A percentile compares a stretch with the other conserved stretches of the same genome.
Conservation (phyloP, 345 rosid species). For the Acer negundo region DNA sequence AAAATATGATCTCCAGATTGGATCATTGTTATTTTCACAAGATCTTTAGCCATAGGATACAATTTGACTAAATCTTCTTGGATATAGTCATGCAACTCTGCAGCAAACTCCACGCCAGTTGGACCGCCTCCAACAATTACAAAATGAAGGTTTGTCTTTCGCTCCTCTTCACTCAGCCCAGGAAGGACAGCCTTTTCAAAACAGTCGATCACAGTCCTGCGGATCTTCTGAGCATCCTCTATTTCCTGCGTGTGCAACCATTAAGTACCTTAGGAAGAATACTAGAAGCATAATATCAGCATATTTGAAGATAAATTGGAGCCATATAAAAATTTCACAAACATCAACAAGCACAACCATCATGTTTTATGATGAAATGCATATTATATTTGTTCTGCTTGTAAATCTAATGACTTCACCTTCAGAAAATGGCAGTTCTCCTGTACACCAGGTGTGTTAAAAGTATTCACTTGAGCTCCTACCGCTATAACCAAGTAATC, state of each 20-base stretch:
- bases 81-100: constrained; percentile 90
- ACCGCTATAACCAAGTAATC: constrained; percentile 87
- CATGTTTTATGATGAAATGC: not conserved
- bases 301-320: not conserved
- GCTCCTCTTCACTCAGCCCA: constrained; percentile 75
- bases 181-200: constrained; percentile 94
- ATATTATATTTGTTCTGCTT: not conserved
- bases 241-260: constrained; percentile 62
- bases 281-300: not conserved
- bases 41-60: constrained; percentile 74
- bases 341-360: constrained; percentile 9
- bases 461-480: constrained; percentile 95
- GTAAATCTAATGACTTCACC: constrained; percentile 37
- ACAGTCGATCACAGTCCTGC: constrained; percentile 78
- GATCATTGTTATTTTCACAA: constrained; percentile 69
- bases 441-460: constrained; percentile 86
- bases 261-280: constrained; percentile 10
- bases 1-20: constrained; percentile 98
- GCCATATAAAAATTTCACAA: not conserved
- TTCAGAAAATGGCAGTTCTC: constrained; percentile 96
- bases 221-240: constrained; percentile 94
- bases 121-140: constrained; percentile 99
- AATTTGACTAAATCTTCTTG: constrained; percentile 67
- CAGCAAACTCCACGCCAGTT: constrained; percentile 99
- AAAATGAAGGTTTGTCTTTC: constrained; percentile 79